Base-by-base conservation (phyloP, 257 asterid genomes). In the Gentiana macrophylla region DNA sequence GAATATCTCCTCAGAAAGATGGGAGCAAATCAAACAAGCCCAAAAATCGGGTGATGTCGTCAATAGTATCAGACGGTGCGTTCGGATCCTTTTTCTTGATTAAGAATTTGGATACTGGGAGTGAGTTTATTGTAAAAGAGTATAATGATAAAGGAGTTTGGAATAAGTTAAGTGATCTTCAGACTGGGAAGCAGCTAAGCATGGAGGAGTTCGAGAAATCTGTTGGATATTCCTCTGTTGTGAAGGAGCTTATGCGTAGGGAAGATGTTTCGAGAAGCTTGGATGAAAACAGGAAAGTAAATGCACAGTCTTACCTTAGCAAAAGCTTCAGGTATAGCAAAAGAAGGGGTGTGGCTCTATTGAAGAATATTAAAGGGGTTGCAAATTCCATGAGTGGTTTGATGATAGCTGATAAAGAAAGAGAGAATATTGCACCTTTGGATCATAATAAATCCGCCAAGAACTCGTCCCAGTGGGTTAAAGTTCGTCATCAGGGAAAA, bases 191-290 rank as follows among this genome's bases (percentile, higher is more conserved):
- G 72, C 94, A 84, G 41, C 80, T 88, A 3, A 87, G 90, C 2
- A 81, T 83, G 84, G 98, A 88, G 64, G 98, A 88, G 60, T 88
- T 88, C 48, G 98, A 91, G 77, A 87, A 76, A 67, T 70, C 89
- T 0, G 92, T 84, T 0, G 97, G 95, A 33, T 72, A 73, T 52
- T 91, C 98, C 0, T 94, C 95, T 1, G 81, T 80, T 1, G 98
- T 84, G 32, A 88, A 81, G 72, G 95, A 91, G 69, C 49, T 91
- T 72, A 85, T 92, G 95, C 69, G 85, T 1, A 67, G 95, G 38
- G 78, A 73, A 62, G 68, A 72, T 32, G 80, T 54, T 1, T 70
- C 62, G 0, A 65, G 48, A 45, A 50, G 55, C 49, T 38, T 15
- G 6, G 77, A 66, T 1, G 80, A 79, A 4, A 68, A 69, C 50